Conservation (phyloP, 2,329 filamentous ascomycete species). For the Plenodomus tracheiphilus region DNA sequence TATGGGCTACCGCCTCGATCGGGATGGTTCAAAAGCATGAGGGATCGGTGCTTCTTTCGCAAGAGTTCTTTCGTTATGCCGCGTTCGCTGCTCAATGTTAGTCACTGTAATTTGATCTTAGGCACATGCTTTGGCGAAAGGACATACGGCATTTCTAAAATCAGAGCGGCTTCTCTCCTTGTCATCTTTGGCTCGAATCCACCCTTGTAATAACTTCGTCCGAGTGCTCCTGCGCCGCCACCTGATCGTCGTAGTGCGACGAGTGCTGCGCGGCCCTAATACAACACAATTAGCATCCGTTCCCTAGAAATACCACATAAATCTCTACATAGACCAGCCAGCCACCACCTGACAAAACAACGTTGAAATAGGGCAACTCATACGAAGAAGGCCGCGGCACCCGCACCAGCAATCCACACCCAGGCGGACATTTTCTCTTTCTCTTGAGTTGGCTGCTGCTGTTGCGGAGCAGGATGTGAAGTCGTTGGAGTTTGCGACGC, state of each 20-base stretch:
- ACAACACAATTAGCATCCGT: constrained; percentile 12
- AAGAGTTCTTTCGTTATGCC: constrained; percentile 88
- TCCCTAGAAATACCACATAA: not conserved
- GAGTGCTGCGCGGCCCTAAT: constrained; percentile 85
- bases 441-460: constrained; percentile 3
- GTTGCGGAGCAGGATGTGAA: not conserved
- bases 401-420: constrained; percentile 63
- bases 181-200: constrained; percentile 98
- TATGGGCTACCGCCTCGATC: constrained; percentile 97
- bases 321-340: not conserved
- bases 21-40: constrained; percentile 98
- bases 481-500: constrained; percentile 5
- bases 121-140: not conserved
- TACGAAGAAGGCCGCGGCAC: constrained; percentile 69
- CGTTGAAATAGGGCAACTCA: constrained; percentile 16
- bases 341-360: too few species aligned
- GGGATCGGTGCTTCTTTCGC: constrained; percentile 89
- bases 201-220: constrained; percentile 95
- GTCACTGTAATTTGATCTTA: not conserved
- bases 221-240: constrained; percentile 69
- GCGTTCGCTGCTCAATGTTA: constrained; percentile 66
- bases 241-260: constrained; percentile 86
- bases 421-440: constrained; percentile 59
- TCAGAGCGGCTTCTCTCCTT: constrained; percentile 84
- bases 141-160: constrained; percentile 83